Conservation (phyloP, 495 filamentous ascomycete genomes). For the Tuber umbilicatum region DNA sequence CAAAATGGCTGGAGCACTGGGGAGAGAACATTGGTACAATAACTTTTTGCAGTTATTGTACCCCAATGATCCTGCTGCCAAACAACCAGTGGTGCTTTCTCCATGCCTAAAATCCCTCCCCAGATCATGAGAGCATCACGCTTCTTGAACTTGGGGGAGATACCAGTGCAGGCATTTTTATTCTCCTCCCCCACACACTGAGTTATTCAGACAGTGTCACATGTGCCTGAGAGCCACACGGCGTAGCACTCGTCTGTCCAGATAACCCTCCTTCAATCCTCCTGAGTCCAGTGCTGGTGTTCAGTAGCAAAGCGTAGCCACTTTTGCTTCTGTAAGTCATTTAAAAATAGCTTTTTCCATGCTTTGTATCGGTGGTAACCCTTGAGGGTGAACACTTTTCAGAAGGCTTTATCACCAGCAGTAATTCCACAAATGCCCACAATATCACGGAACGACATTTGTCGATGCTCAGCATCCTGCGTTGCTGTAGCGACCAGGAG, state of each 20-base stretch:
- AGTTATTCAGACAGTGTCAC: no score
- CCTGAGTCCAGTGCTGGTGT: constrained; percentile 10
- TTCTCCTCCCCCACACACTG: no score
- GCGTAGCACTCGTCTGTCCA: constrained; percentile 17
- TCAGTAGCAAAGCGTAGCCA: constrained; percentile 3
- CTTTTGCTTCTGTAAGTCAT: background rate
- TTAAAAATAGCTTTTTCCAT: background rate
- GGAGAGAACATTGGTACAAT: no score
- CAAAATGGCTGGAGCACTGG: no score
- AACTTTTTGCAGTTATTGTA: no score
- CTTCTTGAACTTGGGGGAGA: no score
- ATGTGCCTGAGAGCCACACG: constrained; percentile 14
- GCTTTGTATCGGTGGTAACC: background rate
- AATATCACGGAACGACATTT: constrained; percentile 9
- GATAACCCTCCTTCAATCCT: constrained; percentile 21
- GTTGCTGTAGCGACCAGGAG: constrained; percentile 8
- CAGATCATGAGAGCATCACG: no score
- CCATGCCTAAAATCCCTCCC: no score
- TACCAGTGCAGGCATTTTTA: no score
- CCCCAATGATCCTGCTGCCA: no score
- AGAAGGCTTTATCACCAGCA: background rate
- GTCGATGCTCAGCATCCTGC: constrained; percentile 1
- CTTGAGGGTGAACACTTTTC: background rate
- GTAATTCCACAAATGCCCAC: constrained; percentile 4
- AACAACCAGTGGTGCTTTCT: no score